Base-by-base conservation (phyloP, 2,329 filamentous ascomycete species). In the Bipolaris gigantea region DNA sequence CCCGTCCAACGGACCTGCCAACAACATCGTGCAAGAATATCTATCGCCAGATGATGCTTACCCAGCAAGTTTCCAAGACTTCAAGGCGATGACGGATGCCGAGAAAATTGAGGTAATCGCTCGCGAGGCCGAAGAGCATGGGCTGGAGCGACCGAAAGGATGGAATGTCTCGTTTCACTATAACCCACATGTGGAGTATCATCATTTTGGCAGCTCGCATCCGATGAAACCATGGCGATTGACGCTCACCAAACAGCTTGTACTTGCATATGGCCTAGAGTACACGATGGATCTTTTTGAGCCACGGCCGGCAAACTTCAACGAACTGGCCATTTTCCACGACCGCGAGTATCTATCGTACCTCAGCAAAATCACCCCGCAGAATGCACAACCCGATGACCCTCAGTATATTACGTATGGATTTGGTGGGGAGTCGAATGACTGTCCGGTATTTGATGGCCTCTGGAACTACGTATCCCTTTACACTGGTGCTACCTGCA, bases 211-310 rank as follows among this genome's bases (percentile, higher is more conserved):
- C 62, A 89, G 90, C 77, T 92, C 90, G 9, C 94, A 99, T 79
- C 94, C 94, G 18, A 99, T 99, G 94, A 99, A 99, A 75, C 94
- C 94, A 55, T 97, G 94, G 93, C 90, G 94, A 33, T 80, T 99
- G 60, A 97, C 92, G 15, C 83, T 99, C 50, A 95, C 94, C 52
- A 97, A 99, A 75, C 91, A 94, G 67, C 84, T 99, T 42, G 91
- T 99, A 60, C 88, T 95, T 71, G 89, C 91, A 1, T 97, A 97
- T 74, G 94, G 94, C 62, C 90, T 99, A 83, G 92, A 95, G 66
- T 89, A 93, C 68, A 92, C 91, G 59, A 97, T 99, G 94, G 92
- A 97, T 76, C 88, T 93, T 61, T 97, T 95, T 76, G 83, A 91
- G 47, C 85, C 93, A 21, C 85, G 92, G 23, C 84, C 88, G 11